Base-by-base conservation (phyloP, 129 eudicot genomes). In the Centaurea solstitialis region DNA sequence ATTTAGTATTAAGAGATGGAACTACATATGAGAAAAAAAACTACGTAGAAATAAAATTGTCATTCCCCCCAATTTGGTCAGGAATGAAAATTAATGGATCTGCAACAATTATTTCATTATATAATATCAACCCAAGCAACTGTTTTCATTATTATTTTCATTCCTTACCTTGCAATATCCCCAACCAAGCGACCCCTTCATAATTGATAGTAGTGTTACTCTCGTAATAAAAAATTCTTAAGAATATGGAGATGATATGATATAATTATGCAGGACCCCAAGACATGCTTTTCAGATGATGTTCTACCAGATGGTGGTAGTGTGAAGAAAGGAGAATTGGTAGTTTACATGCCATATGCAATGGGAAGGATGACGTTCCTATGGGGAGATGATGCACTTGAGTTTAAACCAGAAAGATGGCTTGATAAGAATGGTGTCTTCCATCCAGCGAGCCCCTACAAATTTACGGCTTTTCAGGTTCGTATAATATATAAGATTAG, bases 351-450 rank as follows among this genome's bases (percentile, higher is more conserved):
- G 64, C 64, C 64, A 17, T 53, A 53, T 53, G 64, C 64, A 53
- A 53, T 53, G 64, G 64, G 64, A 17, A 53, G 64, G 64, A 53
- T 53, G 64, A 53, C 64, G 0, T 3, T 2, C 21, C 5, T 53
- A 53, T 53, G 64, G 64, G 64, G 64, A 15, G 64, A 53, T 5
- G 64, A 53, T 17, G 64, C 64, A 43, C 91, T 87, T 61, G 86
- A 82, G 0, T 90, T 79, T 66, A 81, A 41, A 83, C 93, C 91
- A 65, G 93, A 90, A 62, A 85, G 91, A 83, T 90, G 93, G 93
- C 86, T 90, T 77, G 87, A 87, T 62, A 76, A 85, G 71, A 50
- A 85, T 64, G 93, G 91, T 13, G 64, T 70, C 84, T 90, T 87
- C 81, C 82, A 72, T 68, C 85, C 53, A 7, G 86, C 87, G 80